Evolutionary conservation across 495 filamentous ascomycete species (phyloP), one percentile per base, ranked within the genome.

Genomic region (Talaromyces wortmannii): DNA sequence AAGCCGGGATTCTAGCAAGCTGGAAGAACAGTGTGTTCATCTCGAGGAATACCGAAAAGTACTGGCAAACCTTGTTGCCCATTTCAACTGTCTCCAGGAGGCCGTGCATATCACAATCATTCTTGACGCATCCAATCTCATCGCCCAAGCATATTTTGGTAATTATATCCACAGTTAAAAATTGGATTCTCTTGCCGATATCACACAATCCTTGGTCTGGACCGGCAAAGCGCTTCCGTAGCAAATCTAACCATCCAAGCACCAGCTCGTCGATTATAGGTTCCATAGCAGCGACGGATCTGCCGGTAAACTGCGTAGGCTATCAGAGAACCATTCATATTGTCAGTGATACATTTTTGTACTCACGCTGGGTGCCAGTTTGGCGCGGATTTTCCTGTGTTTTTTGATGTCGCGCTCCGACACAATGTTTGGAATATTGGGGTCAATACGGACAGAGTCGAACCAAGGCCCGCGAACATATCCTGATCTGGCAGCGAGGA

Each of bases 41-140:
- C 16, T 47, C 45, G 12, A 47, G 12, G 16, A 47, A n/a, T 3
- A 47, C 45, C 12, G 45, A 47, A 47, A 47, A 47, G 45, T 47
- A 17, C 45, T 47, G 45, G 5, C 12, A 12, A 17, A 47, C 16
- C 3, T 12, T 12, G 16, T n/a, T 12, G n/a, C n/a, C n/a, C 29
- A 17, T 47, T 17, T 47, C 45, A 6, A 47, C 16, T 12, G 64
- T 66, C 29, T 63, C 56, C 31, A 79, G 63, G 55, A 77, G 79
- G 31, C 71, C 71, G 53, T 73, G 68, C 7, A 74, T 57, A 60
- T 84, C 80, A 5, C 52, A 52, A 52, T 83, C 75, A 8, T 49
- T 50, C 7, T 61, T 57, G 5, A 76, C 45, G 53, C 60, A 67
- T 18, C 73, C 71, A 50, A 73, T 69, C 2, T 67, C 53, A 18